A percentile compares a stretch with the other conserved stretches of the same genome.
Conservation (phyloP, 768 basidiomycete genomes). For the Tubosaeta brunneosetosa region DNA sequence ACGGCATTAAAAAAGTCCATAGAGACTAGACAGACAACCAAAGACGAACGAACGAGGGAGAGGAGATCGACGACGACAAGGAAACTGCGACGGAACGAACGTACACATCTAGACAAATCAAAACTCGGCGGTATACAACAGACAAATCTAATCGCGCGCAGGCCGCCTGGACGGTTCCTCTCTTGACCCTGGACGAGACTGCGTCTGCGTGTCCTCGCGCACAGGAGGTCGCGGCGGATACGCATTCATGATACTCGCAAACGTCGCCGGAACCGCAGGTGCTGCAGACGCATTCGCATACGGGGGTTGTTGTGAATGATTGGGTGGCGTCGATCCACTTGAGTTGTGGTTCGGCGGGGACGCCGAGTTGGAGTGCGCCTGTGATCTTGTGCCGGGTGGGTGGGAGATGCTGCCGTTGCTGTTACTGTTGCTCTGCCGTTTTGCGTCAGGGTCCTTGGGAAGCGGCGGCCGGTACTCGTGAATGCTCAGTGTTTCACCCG, state of each 20-base stretch:
- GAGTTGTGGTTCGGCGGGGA: constrained; percentile 23
- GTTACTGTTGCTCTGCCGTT: constrained; percentile 12
- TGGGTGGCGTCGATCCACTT: constrained; percentile 17
- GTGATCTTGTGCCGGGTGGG: constrained; percentile 10
- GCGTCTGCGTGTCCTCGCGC: constrained; percentile 22
- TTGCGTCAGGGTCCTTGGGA: constrained; percentile 16
- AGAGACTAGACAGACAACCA: background rate
- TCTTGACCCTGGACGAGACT: constrained; percentile 26
- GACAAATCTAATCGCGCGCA: constrained; percentile 13
- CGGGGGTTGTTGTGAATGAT: constrained; percentile 17
- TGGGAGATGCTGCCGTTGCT: constrained; percentile 6
- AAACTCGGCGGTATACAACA: constrained; percentile 1
- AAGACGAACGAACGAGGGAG: background rate
- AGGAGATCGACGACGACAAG: background rate
- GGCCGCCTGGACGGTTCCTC: constrained; percentile 18
- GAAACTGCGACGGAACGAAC: background rate
- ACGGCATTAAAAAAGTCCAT: background rate
- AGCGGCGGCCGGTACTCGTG: constrained; percentile 30
- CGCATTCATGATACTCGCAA: constrained; percentile 71
- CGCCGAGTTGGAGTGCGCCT: constrained; percentile 14
- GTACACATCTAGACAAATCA: background rate
- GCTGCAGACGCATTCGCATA: constrained; percentile 17
- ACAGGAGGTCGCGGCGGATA: constrained; percentile 39
- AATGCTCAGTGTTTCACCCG: constrained; percentile 27
- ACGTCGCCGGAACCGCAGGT: constrained; percentile 45